Conservation (phyloP, 2,329 filamentous ascomycete genomes). For the Scedosporium apiospermum region DNA sequence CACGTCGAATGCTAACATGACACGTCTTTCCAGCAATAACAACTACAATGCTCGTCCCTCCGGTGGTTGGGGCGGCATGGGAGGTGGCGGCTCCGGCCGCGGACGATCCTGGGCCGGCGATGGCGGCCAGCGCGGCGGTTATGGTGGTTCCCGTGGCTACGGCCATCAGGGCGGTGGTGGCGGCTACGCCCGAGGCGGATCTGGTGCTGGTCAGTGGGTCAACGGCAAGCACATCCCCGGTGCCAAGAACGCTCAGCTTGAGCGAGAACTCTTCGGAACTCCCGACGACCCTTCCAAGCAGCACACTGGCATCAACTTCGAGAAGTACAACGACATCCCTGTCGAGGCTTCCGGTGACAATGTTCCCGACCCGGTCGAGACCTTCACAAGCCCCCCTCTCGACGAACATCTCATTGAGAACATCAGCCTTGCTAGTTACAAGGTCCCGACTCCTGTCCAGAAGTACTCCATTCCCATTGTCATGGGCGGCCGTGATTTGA, state of each 20-base stretch:
- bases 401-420: constrained; percentile 89
- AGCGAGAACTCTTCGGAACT: constrained; percentile 91
- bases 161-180: constrained; percentile 37
- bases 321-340: constrained; percentile 99
- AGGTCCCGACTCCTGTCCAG: constrained; percentile 91
- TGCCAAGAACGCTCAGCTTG: constrained; percentile 75
- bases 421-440: constrained; percentile 91
- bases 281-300: constrained; percentile 90
- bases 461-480: constrained; percentile 99
- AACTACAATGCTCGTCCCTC: constrained; percentile 29
- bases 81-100: constrained; percentile 22
- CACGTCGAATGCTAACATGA: no score
- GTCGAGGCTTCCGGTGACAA: constrained; percentile 93
- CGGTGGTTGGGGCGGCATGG: constrained; percentile 9
- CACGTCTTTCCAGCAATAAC: constrained; percentile 29
- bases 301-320: constrained; percentile 98
- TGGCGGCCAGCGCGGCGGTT: constrained; percentile 28
- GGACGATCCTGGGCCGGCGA: constrained; percentile 21
- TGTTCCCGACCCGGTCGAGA: constrained; percentile 82
- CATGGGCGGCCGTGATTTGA: constrained; percentile 93
- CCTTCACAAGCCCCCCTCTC: constrained; percentile 89
- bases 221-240: constrained; percentile 95
- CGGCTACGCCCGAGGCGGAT: constrained; percentile 57
- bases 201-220: constrained; percentile 91
- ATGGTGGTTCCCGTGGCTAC: constrained; percentile 15